Base-by-base conservation (phyloP, 2,329 filamentous ascomycete species). In the Aspergillus sergii region DNA sequence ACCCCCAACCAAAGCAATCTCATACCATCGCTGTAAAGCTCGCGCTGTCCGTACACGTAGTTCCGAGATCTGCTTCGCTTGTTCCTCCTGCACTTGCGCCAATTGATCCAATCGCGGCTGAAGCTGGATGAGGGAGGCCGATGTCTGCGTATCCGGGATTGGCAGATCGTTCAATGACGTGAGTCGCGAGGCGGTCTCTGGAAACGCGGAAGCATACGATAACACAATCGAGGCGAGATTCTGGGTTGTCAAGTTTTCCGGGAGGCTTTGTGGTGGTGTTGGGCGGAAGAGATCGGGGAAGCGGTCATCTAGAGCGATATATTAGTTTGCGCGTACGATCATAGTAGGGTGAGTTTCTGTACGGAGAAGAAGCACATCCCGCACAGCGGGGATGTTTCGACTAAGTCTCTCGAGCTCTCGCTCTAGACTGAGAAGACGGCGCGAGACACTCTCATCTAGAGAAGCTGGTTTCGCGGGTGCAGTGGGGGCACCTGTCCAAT, bases 21-120 rank as follows among this genome's bases (percentile, higher is more conserved):
- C 89, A 77, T 94, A 93, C 90, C 92, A 96, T 41, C 82, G 78
- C 67, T 89, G 85, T 63, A 93, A 78, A 28, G 86, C 80, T 66
- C 76, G 75, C 30, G 80, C 81, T 59, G 79, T 81, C 14, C 79
- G 75, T 11, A 77, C 71, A 39, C 80, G 72, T 58, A 84, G 63
- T 58, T 79, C 79, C 8, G 76, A 77, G 14, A 83, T 73, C 39
- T 78, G 72, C 14, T 62, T 66, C 19, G 76, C 76, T 66, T 83
- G 78, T 23, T 74, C 69, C 5, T 75, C 71, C 70, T 83, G 81
- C 41, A 67, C 70, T 32, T 68, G 61, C 53, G 74, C 68, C 14
- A 81, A 59, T 39, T 70, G 70, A 59, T 80, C 75, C 10, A 84
- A 64, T 14, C 77, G 74, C n/a, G 81, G 80, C 58, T 78, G 75